Evolutionary conservation across 2,329 filamentous ascomycete species (phyloP).

Genomic region (Neopestalotiopsis rosae): DNA sequence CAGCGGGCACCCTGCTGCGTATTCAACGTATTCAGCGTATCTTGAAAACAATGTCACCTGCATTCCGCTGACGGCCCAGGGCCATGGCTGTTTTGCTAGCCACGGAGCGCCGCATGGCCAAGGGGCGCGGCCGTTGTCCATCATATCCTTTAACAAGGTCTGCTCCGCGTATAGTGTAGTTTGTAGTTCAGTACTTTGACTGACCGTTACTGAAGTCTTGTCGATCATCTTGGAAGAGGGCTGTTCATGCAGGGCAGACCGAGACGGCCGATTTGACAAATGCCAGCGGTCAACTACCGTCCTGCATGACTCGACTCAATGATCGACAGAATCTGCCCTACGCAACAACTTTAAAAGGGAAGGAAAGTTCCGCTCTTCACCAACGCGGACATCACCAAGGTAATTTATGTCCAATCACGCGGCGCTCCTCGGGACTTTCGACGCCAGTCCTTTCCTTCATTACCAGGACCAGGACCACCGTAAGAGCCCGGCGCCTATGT

Average conservation of each 20-base stretch:
- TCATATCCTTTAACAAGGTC: background rate
- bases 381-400: background rate
- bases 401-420: background rate
- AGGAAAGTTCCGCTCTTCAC: background rate
- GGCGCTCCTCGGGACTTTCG: conserved; percentile 1
- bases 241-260: background rate
- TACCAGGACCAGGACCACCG: background rate
- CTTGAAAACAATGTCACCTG: background rate
- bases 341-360: background rate
- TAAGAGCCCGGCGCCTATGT: background rate
- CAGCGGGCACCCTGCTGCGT: too few relatives aligned
- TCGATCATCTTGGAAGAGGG: background rate
- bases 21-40: too few relatives aligned
- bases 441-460: background rate
- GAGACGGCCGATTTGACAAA: background rate
- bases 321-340: conserved; percentile 1
- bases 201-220: background rate
- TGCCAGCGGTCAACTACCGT: background rate
- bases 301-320: conserved; percentile 4
- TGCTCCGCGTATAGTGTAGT: background rate
- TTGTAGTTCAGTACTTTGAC: background rate
- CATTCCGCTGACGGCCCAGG: background rate
- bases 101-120: background rate
- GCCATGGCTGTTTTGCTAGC: background rate
- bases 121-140: background rate